Evolutionary conservation across 192 early-diverging fungal genomes (phyloP).

Genomic region (Backusella parvicylindrica): DNA sequence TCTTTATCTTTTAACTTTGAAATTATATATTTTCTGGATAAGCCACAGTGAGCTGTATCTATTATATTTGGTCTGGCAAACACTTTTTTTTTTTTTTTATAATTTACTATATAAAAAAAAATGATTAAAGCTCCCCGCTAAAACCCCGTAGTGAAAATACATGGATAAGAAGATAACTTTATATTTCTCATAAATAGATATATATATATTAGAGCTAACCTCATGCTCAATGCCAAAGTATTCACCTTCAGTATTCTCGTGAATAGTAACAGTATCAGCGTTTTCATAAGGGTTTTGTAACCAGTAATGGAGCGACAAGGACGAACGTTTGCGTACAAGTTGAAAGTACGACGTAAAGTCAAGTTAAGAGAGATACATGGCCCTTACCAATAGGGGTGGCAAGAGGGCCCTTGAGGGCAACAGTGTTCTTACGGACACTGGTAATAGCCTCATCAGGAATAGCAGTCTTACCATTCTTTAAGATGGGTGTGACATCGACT

Average conservation of each 20-base stretch:
- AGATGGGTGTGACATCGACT: slow-evolving; percentile 87
- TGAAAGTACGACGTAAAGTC: slow-evolving; percentile 88
- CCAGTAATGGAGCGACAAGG: slow-evolving; percentile 95
- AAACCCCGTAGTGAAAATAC: too few species aligned
- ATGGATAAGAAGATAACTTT: too few species aligned
- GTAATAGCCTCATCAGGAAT: slow-evolving; percentile 90
- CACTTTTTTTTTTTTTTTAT: too few species aligned
- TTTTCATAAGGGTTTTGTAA: slow-evolving; percentile 94
- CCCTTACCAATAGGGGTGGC: slow-evolving; percentile 98
- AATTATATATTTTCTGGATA: too few species aligned
- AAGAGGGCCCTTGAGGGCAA: slow-evolving; percentile 95
- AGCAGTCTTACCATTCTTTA: slow-evolving; percentile 87
- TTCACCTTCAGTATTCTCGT: slow-evolving; percentile 99
- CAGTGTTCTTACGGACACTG: slow-evolving; percentile 92
- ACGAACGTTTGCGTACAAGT: slow-evolving; percentile 96
- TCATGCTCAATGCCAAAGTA: slow-evolving; percentile 98
- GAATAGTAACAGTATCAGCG: slow-evolving; percentile 94
- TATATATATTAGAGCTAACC: slow-evolving; percentile 1
- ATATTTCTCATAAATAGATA: not conserved
- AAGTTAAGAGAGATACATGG: slow-evolving; percentile 93
- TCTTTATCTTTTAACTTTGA: too few species aligned
- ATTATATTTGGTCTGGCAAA: too few species aligned
- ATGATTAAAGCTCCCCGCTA: too few species aligned
- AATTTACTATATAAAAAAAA: too few species aligned
- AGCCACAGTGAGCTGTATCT: too few species aligned